Base-by-base conservation (phyloP, 164 flowering plant species). In the Magnolia officinalis region DNA sequence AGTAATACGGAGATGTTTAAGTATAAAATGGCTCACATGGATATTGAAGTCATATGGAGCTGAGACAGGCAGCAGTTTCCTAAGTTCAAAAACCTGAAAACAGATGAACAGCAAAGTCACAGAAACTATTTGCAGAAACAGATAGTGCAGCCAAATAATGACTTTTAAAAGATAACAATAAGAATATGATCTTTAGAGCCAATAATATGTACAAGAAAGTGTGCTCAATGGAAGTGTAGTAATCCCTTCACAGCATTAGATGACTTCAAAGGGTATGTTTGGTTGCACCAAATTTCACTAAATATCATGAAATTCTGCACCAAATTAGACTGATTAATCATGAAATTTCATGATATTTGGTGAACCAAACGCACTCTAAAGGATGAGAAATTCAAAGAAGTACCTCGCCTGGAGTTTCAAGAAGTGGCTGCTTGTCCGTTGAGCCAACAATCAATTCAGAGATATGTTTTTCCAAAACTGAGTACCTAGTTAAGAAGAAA, bases 321-420 rank as follows among this genome's bases (percentile, higher is more conserved):
- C 45, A 37, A 37, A 37, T 37, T 37, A 37, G 45, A 37, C 6
- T 37, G 45, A 37, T 37, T 37, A 37, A 37, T 37, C 45, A 37
- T 37, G 45, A 37, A 37, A 37, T 37, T 37, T 37, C 45, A 37
- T 37, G 45, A 37, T 37, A 37, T 37, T 37, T 37, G 45, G 45
- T 37, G 45, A 37, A 37, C 45, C 45, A 37, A 37, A 37, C 45
- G 45, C 6, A 37, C 45, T 37, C 13, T 45, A n/a, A 71, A 71
- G 10, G 19, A 50, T 2, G 21, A 18, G 49, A 77, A n/a, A 51
- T 49, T 70, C 50, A 52, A 55, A 50, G 77, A 74, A 78, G 70
- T 82, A 90, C 99, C 97, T 96, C 99, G 14, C 98, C 99, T 10
- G 97, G 95, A 77, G 95, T 91, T 75, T 96, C 98, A 80, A 96